Evolutionary conservation across 176 grass and related monocot species (phyloP), one percentile per base, ranked within the genome.

Genomic region (Olyra latifolia): DNA sequence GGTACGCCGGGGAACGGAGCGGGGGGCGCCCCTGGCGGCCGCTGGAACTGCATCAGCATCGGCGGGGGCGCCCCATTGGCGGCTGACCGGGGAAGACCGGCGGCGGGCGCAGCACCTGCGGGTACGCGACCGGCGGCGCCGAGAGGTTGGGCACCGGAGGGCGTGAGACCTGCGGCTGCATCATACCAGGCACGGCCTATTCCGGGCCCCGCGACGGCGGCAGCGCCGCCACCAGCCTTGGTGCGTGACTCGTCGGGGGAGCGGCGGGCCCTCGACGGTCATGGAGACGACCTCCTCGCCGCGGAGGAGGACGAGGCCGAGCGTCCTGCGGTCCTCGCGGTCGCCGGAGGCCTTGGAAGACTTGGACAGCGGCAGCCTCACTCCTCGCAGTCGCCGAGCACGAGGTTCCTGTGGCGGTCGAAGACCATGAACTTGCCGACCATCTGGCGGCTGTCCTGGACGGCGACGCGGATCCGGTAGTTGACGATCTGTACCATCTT

Each of bases 111-210:
- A 87, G 57, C 29, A 97, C 92, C 90, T 94, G 94, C 47, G 95
- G 95, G 79, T 98, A 98, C 9, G 87, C 82, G 29, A 97, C 82
- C 8, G 91, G 89, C 63, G 85, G 75, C 1, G 91, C 92, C 1
- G 95, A 98, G 68, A 94, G 84, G 67, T 92, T 91, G 8, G 95
- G 85, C 72, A 98, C 35, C 12, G 90, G 96, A 12, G 92, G 96
- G n/a, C 96, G 86, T 76, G 92, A 93, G 66, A 98, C 83, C 83
- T 95, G 96, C 1, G 96, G 96, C 71, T 98, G 96, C 96, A 98
- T 98, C 96, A 95, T 98, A 52, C 82, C 96, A 0, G 90, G 96
- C n/a, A n/a, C 80, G 69, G 16, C 84, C 80, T 3, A 91, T 22
- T 3, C 89, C 84, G 25, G 84, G 84, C 0, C 84, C 89, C 4